Conservation (phyloP, 352 stramenopile species). For the Globisporangium acanthophoron region DNA sequence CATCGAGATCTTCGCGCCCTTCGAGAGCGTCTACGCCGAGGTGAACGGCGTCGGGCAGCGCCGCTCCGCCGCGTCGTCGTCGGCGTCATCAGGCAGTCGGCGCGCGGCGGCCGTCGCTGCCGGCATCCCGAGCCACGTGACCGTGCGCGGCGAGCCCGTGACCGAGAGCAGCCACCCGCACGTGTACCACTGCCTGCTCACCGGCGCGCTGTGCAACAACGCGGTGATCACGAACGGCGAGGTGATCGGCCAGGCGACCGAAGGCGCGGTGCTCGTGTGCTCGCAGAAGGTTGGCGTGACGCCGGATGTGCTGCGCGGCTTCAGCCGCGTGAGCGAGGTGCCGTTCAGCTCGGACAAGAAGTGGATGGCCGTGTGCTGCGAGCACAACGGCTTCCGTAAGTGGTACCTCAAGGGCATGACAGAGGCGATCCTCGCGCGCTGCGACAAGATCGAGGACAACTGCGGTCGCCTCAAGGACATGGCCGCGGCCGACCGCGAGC, state of each 20-base stretch:
- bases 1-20: slow-evolving; percentile 77
- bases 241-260: slow-evolving; percentile 76
- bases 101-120: not conserved
- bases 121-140: slow-evolving; percentile 26
- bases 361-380: slow-evolving; percentile 93
- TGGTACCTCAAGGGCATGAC: slow-evolving; percentile 85
- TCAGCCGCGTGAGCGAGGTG: slow-evolving; percentile 86
- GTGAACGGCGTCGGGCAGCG: slow-evolving; percentile 46
- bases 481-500: slow-evolving; percentile 49
- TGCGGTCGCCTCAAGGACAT: slow-evolving; percentile 64
- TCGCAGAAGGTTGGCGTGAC: slow-evolving; percentile 64
- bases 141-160: slow-evolving; percentile 54
- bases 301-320: slow-evolving; percentile 28
- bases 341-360: slow-evolving; percentile 96
- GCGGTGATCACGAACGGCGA: slow-evolving; percentile 51
- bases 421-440: slow-evolving; percentile 68
- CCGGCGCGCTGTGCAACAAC: slow-evolving; percentile 78
- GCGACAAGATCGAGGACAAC: slow-evolving; percentile 72
- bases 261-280: slow-evolving; percentile 66
- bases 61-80: not conserved
- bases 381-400: slow-evolving; percentile 42
- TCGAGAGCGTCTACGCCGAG: slow-evolving; percentile 64
- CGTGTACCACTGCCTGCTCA: slow-evolving; percentile 70
- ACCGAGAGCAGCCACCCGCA: slow-evolving; percentile 58
- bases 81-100: slow-evolving; percentile 8